Evolutionary conservation across 2,329 filamentous ascomycete species (phyloP).

Genomic region (Sclerotinia subarctica): DNA sequence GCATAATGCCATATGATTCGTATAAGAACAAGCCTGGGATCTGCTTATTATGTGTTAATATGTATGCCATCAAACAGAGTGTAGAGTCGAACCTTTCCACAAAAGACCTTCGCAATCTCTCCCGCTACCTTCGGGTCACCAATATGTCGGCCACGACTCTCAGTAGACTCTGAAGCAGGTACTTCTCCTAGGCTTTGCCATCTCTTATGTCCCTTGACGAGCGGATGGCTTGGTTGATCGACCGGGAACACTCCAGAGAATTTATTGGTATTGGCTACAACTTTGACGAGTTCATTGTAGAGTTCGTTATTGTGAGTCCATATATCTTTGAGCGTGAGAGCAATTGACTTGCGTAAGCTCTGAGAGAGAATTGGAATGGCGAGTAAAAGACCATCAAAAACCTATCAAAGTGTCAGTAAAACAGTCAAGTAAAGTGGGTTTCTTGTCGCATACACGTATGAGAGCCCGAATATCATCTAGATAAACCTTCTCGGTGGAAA

Average conservation of each 20-base stretch:
- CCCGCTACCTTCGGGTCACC: conserved; percentile 58
- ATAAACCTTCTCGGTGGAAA: conserved; percentile 84
- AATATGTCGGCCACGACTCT: conserved; percentile 47
- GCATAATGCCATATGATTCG: conserved; percentile 87
- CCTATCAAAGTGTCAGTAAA: conserved; percentile 54
- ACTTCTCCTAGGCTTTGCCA: conserved; percentile 45
- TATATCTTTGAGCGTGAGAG: conserved; percentile 75
- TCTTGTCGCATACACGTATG: conserved; percentile 64
- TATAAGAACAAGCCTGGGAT: conserved; percentile 82
- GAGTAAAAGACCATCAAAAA: conserved; percentile 72
- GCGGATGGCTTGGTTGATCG: conserved; percentile 14
- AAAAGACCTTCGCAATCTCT: conserved; percentile 60
- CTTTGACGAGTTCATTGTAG: conserved; percentile 67
- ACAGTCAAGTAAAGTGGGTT: conserved; percentile 63
- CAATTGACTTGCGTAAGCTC: conserved; percentile 68
- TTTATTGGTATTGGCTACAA: conserved; percentile 63
- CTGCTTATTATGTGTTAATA: conserved; percentile 44
- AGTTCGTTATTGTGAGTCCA: conserved; percentile 81
- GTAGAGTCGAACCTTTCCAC: conserved; percentile 48
- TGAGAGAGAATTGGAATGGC: conserved; percentile 64
- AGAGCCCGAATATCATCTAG: conserved; percentile 83
- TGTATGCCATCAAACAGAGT: neutral
- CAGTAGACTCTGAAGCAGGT: conserved; percentile 38
- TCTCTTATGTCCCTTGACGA: conserved; percentile 41
- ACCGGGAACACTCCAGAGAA: conserved; percentile 48